Evolutionary conservation across 192 early-diverging fungal genomes (phyloP), one percentile per base, ranked within the genome.

Genomic region (Podila minutissima): DNA sequence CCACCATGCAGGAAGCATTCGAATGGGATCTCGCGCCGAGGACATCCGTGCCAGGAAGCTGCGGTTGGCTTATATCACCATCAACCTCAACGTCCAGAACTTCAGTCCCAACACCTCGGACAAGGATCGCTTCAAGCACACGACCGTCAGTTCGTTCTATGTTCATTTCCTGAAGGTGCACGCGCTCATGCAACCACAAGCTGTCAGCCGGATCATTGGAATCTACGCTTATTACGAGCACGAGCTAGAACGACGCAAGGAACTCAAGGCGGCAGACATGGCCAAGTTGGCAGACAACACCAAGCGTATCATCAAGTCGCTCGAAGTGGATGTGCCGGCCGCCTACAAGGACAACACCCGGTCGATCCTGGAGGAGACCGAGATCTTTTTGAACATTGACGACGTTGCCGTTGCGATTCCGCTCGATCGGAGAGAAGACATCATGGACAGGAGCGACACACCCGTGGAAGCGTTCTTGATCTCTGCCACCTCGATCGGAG

Each of bases 111-210:
- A 66, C 26, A 63, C 46, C 9, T 64, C 66, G 20, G 66, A 83
- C 28, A 75, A 83, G 20, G 83, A 88, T 53, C 62, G 68, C 26
- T 64, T 86, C n/a, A 83, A 76, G 9, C 71, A 81, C n/a, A 81
- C 66, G 4, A 22, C 70, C 15, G 77, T 81, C 58, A 81, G 67
- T 31, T 87, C 86, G 13, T 86, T 89, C 28, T 84, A 81, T 63
- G 69, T 94, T 0, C 73, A 84, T 24, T 71, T 95, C 26, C 63
- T 84, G 29, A 92, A 92, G 66, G 75, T 93, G 24, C 89, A 91
- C 65, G 92, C 91, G 0, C 84, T 94, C 9, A 88, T 95, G 90
- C 93, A 93, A 49, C 93, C 93, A 3, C 88, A 83, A 63, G 91
- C 93, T 0, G 61, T 95, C 8, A 88, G 88, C 15, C 87, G 86